Percentiles rank a stretch among this genome's conserved stretches.
Conservation (phyloP, 306 rosid genomes). For the Fragaria nilgerrensis region DNA sequence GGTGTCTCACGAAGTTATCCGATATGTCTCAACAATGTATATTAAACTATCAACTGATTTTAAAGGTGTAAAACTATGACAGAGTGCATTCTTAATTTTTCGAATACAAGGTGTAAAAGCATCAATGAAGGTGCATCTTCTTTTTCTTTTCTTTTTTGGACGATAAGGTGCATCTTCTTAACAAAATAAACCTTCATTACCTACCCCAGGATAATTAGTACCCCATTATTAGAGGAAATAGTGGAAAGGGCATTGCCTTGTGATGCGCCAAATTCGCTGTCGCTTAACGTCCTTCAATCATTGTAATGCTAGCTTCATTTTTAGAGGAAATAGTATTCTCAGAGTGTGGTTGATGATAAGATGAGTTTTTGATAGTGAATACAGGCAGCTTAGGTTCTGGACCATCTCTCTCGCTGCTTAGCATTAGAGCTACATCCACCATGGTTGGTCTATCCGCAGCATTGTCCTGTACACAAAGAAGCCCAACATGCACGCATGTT, state of each 20-base stretch:
- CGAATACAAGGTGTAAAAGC: too few relatives aligned
- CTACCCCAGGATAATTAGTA: neutral
- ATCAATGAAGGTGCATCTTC: neutral
- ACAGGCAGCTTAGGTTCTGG: conserved; percentile 29
- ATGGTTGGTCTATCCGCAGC: conserved; percentile 29
- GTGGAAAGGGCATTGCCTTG: neutral
- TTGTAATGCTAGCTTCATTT: neutral
- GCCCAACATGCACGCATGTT: conserved; percentile 30
- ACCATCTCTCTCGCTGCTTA: conserved; percentile 13
- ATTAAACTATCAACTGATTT: too few relatives aligned
- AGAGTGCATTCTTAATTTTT: too few relatives aligned
- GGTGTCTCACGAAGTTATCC: too few relatives aligned
- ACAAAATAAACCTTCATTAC: neutral
- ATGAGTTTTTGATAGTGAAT: neutral
- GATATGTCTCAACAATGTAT: too few relatives aligned
- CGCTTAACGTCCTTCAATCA: neutral
- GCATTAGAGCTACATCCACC: conserved; percentile 18
- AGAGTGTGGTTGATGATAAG: neutral
- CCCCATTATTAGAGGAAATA: too few relatives aligned
- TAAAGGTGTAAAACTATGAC: too few relatives aligned
- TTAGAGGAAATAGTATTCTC: neutral
- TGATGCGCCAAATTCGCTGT: neutral
- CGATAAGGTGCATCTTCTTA: neutral
- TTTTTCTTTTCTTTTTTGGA: too few relatives aligned
- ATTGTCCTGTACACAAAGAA: conserved; percentile 29